These are phyloP conservation scores for Schwanniomyces occidentalis DNA, from an alignment of 805 yeast species.

Conservation along the genomic window DNA sequence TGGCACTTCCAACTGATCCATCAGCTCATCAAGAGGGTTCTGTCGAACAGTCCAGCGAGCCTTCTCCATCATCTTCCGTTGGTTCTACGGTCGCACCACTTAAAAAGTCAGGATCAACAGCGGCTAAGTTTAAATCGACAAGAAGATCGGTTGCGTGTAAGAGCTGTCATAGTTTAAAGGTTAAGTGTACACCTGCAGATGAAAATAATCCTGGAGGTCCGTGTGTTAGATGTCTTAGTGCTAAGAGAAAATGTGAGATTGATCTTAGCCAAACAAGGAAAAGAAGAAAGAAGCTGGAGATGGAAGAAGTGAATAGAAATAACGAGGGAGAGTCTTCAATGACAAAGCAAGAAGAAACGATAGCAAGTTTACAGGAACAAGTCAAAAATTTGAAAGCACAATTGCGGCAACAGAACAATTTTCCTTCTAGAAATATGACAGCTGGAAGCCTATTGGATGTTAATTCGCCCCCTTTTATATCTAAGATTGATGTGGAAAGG, in stretches of 20 bases:
- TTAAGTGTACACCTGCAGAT: conserved; percentile 77
- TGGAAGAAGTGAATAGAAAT: conserved; percentile 14
- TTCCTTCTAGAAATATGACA: too few species aligned
- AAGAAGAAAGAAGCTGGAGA: conserved; percentile 35
- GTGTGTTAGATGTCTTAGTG: conserved; percentile 71
- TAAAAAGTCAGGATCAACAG: too few species aligned
- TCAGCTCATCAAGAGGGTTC: too few species aligned
- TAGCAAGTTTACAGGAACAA: conserved; percentile 22
- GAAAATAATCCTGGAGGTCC: conserved; percentile 57
- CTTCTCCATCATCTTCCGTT: too few species aligned
- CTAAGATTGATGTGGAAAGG: conserved; percentile 38
- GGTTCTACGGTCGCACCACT: too few species aligned
- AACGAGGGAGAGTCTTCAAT: conserved; percentile 7
- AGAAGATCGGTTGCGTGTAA: conserved; percentile 49
- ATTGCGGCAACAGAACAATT: conserved; percentile 9
- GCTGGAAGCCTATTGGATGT: neutral
- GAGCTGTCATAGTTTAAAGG: conserved; percentile 81
- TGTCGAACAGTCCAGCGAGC: too few species aligned
- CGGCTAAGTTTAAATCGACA: conserved; percentile 4
- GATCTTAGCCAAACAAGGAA: conserved; percentile 62
- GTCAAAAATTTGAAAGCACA: conserved; percentile 17
- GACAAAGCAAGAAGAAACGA: conserved; percentile 14
- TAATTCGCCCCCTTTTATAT: conserved; percentile 22
- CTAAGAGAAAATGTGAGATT: conserved; percentile 64
- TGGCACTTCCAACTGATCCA: too few species aligned